Conservation (phyloP, 1,284 basidiomycete genomes). For the Prillingera fragicola region DNA sequence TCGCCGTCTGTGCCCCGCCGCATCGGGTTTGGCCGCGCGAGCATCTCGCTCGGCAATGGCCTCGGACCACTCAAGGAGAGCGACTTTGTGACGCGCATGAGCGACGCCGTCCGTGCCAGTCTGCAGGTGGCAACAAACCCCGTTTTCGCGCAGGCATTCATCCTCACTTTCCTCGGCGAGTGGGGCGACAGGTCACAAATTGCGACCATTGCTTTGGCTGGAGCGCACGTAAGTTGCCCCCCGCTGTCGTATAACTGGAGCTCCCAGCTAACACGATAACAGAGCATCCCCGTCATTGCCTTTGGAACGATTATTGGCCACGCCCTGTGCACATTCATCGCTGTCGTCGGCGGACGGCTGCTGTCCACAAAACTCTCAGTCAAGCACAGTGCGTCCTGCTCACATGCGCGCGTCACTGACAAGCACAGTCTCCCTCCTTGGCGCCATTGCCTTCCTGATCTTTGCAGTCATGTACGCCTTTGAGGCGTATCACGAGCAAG, state of each 20-base stretch:
- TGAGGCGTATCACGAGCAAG: constrained; percentile 58
- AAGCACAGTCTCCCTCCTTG: constrained; percentile 70
- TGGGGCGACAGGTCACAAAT: constrained; percentile 99
- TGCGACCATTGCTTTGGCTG: constrained; percentile 91
- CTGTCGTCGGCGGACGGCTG: constrained; percentile 84
- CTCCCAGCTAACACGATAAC: constrained; percentile 6
- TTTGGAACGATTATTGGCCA: constrained; percentile 88
- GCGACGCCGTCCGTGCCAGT: constrained; percentile 7
- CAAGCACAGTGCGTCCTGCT: constrained; percentile 70
- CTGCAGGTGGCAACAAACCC: constrained; percentile 79
- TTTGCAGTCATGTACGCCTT: constrained; percentile 73
- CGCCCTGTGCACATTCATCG: constrained; percentile 76
- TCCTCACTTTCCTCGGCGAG: constrained; percentile 93
- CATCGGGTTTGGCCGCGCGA: too few relatives aligned
- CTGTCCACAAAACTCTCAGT: constrained; percentile 90
- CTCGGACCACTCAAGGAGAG: constrained; percentile 10
- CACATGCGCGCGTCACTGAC: constrained; percentile 1
- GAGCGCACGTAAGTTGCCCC: constrained; percentile 73
- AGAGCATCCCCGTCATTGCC: constrained; percentile 75
- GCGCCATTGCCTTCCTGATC: constrained; percentile 72
- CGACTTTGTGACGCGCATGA: background rate
- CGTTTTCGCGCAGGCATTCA: constrained; percentile 90
- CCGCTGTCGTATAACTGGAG: background rate
- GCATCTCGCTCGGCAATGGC: constrained; percentile 2
- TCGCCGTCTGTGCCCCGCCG: constrained; percentile 1